Evolutionary conservation across 2,329 filamentous ascomycete species (phyloP).

Genomic region (Malbranchea zuffiana): DNA sequence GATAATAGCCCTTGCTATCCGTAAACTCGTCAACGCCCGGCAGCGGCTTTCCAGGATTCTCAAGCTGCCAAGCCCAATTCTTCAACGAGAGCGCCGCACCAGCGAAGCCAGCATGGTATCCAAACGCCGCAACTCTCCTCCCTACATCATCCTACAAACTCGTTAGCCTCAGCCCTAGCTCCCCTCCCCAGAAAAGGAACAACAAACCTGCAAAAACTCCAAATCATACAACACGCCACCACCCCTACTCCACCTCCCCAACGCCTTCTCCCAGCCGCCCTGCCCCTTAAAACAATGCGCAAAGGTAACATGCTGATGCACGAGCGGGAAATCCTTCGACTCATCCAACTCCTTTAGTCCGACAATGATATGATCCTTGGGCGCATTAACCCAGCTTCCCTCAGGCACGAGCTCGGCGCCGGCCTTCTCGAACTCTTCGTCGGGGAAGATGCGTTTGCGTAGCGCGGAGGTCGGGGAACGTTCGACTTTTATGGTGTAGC

Average conservation of each 20-base stretch:
- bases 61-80: constrained; percentile 74
- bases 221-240: constrained; percentile 18
- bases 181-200: not conserved
- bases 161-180: not conserved
- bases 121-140: constrained; percentile 16
- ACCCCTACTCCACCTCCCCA: constrained; percentile 18
- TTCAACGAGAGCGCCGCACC: constrained; percentile 60
- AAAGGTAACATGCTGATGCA: constrained; percentile 19
- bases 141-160: constrained; percentile 15
- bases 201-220: constrained; percentile 18
- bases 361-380: constrained; percentile 18
- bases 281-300: constrained; percentile 20
- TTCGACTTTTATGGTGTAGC: constrained; percentile 33
- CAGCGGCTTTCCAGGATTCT: constrained; percentile 56
- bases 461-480: constrained; percentile 19
- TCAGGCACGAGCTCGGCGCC: constrained; percentile 31
- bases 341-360: constrained; percentile 20
- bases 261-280: constrained; percentile 17
- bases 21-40: constrained; percentile 51
- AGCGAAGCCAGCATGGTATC: constrained; percentile 65
- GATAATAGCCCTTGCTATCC: constrained; percentile 25
- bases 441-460: constrained; percentile 28
- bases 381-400: constrained; percentile 31
- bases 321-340: constrained; percentile 16
- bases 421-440: constrained; percentile 31